phyloP scores from a whole-genome alignment of 2,329 filamentous ascomycete species.

The Aspergillus hortae region DNA sequence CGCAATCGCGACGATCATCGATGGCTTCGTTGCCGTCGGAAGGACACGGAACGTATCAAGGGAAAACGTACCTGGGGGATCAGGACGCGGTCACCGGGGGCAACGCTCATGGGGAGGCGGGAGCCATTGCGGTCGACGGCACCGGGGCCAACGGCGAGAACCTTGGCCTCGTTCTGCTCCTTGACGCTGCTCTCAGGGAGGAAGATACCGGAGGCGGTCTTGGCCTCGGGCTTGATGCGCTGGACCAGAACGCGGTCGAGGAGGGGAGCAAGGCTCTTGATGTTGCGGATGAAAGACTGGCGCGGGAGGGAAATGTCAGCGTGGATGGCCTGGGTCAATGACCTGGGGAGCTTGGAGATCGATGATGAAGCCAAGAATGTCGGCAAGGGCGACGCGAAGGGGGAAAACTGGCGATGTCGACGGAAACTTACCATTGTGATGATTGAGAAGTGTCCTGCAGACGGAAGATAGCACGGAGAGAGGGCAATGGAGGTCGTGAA shows the following conservation, averaged over 20 bases:
- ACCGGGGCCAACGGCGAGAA: slow-evolving; percentile 91
- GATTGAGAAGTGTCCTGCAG: neutral
- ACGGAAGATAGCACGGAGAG: slow-evolving; percentile 2
- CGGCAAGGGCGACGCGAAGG: neutral
- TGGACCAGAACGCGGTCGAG: slow-evolving; percentile 98
- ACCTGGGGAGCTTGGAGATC: neutral
- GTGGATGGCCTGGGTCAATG: neutral
- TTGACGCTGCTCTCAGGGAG: slow-evolving; percentile 95
- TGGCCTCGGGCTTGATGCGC: slow-evolving; percentile 93
- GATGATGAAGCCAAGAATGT: slow-evolving; percentile 1
- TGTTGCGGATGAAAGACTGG: slow-evolving; percentile 72
- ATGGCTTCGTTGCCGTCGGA: neutral
- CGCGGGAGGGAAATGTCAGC: slow-evolving; percentile 5
- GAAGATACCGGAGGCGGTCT: slow-evolving; percentile 96
- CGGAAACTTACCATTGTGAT: slow-evolving; percentile 24
- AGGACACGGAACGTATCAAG: slow-evolving; percentile 7
- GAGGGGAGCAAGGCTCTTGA: slow-evolving; percentile 91
- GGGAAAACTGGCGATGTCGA: slow-evolving; percentile 8
- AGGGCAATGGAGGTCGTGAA: slow-evolving; percentile 13
- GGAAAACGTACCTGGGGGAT: slow-evolving; percentile 75
- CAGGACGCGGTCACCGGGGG: slow-evolving; percentile 83
- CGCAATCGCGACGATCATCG: neutral
- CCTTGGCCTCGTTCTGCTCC: slow-evolving; percentile 97
- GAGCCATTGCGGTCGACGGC: slow-evolving; percentile 83
- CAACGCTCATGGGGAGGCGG: slow-evolving; percentile 78